Percentiles rank a stretch among this genome's conserved stretches.
Conservation (phyloP, 192 early-diverging fungal species). For the Allomyces arbusculus region DNA sequence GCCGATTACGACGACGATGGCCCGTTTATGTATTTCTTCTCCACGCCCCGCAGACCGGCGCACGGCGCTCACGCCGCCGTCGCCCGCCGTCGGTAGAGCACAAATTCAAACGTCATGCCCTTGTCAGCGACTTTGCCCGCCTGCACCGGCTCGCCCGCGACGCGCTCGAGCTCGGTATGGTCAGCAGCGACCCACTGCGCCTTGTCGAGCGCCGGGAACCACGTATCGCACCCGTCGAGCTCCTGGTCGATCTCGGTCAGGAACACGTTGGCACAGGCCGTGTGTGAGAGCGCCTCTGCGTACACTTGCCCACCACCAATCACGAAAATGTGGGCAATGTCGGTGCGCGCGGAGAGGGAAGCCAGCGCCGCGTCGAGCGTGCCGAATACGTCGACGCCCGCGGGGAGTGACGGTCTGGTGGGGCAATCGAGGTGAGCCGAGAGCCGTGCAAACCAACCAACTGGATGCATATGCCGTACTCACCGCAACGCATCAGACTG, state of each 20-base stretch:
- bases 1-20: too few species aligned
- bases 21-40: too few species aligned
- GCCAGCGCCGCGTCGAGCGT: slow-evolving; percentile 1
- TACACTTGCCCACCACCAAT: slow-evolving; percentile 70
- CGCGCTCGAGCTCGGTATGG: neutral
- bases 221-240: slow-evolving; percentile 49
- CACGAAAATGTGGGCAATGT: slow-evolving; percentile 35
- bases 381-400: slow-evolving; percentile 5
- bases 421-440: neutral
- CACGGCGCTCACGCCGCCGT: too few species aligned
- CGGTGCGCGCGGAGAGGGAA: neutral
- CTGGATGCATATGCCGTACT: slow-evolving; percentile 2
- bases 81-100: too few species aligned
- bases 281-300: slow-evolving; percentile 34
- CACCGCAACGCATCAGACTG: slow-evolving; percentile 24
- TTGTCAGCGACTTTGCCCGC: too few species aligned
- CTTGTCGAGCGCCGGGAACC: slow-evolving; percentile 42
- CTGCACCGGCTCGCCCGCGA: neutral
- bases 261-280: slow-evolving; percentile 35
- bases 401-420: slow-evolving; percentile 3
- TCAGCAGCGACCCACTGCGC: slow-evolving; percentile 5
- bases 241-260: slow-evolving; percentile 42
- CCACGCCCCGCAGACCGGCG: too few species aligned
- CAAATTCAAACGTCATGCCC: too few species aligned
- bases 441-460: too few species aligned